Conservation (phyloP, 2,329 filamentous ascomycete species). For the Diaporthe caulivora region DNA sequence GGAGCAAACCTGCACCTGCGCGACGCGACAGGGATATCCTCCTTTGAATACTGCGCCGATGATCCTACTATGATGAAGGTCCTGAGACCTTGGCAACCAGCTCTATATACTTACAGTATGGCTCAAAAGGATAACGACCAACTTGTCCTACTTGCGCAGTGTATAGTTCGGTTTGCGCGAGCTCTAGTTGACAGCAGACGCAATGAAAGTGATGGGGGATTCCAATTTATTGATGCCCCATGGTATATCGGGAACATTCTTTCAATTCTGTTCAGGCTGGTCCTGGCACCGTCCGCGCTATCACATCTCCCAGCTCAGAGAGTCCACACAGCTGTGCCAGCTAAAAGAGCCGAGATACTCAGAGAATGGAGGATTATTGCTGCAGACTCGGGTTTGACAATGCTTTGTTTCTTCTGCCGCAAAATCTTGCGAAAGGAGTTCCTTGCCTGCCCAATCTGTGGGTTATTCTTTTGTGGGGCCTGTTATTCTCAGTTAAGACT, state of each 20-base stretch:
- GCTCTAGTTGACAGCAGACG: not conserved
- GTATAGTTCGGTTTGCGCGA: not conserved
- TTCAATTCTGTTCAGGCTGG: not conserved
- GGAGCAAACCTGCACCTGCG: not conserved
- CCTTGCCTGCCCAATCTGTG: not conserved
- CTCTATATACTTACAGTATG: fast-evolving
- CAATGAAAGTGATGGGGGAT: not conserved
- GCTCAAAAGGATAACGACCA: not conserved
- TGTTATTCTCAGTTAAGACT: not conserved
- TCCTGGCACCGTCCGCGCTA: not conserved
- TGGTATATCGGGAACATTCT: not conserved
- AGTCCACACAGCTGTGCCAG: not conserved
- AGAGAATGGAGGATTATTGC: not conserved
- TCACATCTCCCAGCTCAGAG: not conserved
- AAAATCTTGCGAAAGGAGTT: not conserved
- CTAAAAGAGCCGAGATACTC: not conserved
- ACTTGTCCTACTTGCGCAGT: not conserved
- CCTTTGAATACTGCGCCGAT: not conserved
- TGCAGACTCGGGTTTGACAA: fast-evolving
- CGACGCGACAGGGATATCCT: not conserved
- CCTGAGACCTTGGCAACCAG: not conserved
- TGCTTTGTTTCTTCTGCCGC: not conserved
- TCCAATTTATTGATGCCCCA: fast-evolving
- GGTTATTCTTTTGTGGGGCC: not conserved
- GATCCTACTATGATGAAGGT: not conserved